These are phyloP conservation scores for Bonia amplexicaulis DNA, from an alignment of 176 grass and related monocot genomes.

Conservation along the genomic window DNA sequence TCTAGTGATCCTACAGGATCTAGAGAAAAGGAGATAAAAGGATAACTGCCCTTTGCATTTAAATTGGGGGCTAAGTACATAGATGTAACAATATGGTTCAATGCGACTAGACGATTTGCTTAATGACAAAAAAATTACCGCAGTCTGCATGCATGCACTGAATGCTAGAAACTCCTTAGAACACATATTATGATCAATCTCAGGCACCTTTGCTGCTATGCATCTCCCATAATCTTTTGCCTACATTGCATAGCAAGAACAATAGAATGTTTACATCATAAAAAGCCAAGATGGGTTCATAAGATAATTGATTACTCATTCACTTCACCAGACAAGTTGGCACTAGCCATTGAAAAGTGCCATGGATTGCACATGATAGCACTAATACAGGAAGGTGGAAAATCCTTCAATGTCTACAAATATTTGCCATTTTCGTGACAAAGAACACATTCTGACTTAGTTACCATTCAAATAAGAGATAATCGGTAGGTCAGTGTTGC, in stretches of 20 bases:
- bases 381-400: neutral
- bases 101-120: neutral
- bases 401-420: slow-evolving; percentile 2
- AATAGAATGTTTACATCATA: slow-evolving; percentile 1
- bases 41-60: neutral
- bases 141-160: slow-evolving; percentile 84
- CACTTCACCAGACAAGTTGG: neutral
- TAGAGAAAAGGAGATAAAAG: neutral
- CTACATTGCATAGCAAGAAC: slow-evolving; percentile 39
- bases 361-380: neutral
- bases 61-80: slow-evolving; percentile 1
- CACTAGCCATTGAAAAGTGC: neutral
- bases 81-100: neutral
- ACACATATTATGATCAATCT: slow-evolving; percentile 92
- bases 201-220: slow-evolving; percentile 65
- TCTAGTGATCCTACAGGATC: neutral
- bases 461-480: neutral
- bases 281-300: neutral
- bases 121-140: slow-evolving; percentile 43
- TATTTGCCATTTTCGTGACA: neutral
- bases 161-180: slow-evolving; percentile 88
- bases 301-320: neutral
- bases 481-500: neutral
- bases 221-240: slow-evolving; percentile 82
- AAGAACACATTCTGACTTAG: neutral